Base-by-base conservation (phyloP, 345 rosid species). In the Camelina neglecta region DNA sequence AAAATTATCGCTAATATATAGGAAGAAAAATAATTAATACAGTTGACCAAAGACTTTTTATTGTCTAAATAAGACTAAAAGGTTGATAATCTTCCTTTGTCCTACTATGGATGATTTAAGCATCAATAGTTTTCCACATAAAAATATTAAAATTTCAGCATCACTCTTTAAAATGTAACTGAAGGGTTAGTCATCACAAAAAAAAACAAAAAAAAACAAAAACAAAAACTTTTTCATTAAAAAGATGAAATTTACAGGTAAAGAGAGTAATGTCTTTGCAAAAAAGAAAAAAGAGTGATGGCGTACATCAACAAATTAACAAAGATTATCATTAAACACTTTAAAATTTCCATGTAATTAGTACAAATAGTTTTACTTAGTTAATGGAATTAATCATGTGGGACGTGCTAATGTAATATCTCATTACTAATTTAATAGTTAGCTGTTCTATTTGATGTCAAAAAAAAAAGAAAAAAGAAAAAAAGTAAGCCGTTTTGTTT, bases 21-120 rank as follows among this genome's bases (percentile, higher is more conserved):
- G 21, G 16, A 61, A 54, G 54, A 67, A 60, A 58, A 68, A 15
- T 61, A 47, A 38, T 71, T 65, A 49, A 57, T 39, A 33, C 60
- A 24, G 81, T 42, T 77, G 76, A 77, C 81, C 67, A 58, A 71
- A 71, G 76, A 77, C 81, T 77, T 71, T 72, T 63, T 7, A 76
- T 64, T 56, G 75, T 76, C 80, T 57, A 70, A 55, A 70, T 63
- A 70, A 33, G 80, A 76, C 75, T 58, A 70, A 69, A 76, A 42
- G 45, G 67, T 71, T 71, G 61, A 77, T 77, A 71, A 70, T 63
- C 47, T 63, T 71, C 21, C 15, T 64, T 76, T 53, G 71, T 77
- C 76, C 57, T 58, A 57, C 56, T 48, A 59, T 48, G 55, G 67
- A 57, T 56, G 75, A 77, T 26, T 29, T 69, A 64, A 77, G 72